Evolutionary conservation across 2,329 filamentous ascomycete species (phyloP).

Genomic region (Botrytis medusae): DNA sequence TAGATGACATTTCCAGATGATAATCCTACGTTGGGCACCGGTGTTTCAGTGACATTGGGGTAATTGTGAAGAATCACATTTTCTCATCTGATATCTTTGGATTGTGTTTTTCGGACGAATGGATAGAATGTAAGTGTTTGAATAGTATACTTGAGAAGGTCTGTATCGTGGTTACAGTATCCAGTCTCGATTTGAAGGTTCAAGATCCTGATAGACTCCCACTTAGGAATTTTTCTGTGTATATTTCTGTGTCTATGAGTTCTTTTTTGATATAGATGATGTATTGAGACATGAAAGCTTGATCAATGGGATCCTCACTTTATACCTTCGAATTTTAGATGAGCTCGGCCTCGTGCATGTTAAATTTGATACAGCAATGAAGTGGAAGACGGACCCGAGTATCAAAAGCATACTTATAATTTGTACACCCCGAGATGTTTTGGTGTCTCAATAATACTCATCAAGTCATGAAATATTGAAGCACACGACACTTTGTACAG

Average conservation of each 20-base stretch:
- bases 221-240: background rate
- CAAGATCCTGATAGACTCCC: background rate
- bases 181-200: background rate
- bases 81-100: background rate
- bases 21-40: background rate
- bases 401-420: background rate
- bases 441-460: background rate
- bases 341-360: background rate
- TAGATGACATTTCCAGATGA: background rate
- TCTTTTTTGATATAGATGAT: background rate
- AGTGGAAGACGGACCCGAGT: background rate
- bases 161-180: background rate
- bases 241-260: background rate
- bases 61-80: background rate
- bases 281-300: background rate
- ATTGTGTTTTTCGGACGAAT: background rate
- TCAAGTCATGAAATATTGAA: background rate
- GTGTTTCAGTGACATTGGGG: background rate
- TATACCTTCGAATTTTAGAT: background rate
- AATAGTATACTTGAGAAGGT: background rate
- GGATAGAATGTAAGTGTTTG: background rate
- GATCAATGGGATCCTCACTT: background rate
- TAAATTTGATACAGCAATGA: background rate
- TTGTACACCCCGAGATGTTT: background rate
- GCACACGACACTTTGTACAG: background rate